These are phyloP conservation scores for Penicillium verhagenii DNA, from an alignment of 495 filamentous ascomycete species.

Conservation along the genomic window DNA sequence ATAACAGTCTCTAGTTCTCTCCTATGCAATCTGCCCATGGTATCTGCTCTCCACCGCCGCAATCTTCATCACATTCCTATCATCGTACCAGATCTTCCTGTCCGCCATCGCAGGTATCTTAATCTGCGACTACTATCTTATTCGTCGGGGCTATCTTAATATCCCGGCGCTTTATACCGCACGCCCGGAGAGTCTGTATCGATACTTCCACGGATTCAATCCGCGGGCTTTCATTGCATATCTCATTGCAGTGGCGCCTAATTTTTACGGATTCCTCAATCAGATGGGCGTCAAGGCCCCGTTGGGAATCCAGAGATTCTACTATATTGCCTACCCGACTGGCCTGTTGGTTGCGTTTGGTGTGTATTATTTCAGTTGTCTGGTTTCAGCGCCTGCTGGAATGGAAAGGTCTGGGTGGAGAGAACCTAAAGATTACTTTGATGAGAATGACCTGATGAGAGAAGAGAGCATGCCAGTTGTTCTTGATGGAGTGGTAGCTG, in stretches of 20 bases:
- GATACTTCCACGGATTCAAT: conserved; percentile 25
- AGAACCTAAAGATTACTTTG: conserved; percentile 35
- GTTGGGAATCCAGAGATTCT: conserved; percentile 27
- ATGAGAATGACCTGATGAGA: conserved; percentile 17
- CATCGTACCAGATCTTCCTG: conserved; percentile 35
- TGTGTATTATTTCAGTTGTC: conserved; percentile 22
- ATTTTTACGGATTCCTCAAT: conserved; percentile 39
- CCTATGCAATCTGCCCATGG: conserved; percentile 18
- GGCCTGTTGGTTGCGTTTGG: conserved; percentile 28
- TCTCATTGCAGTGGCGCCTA: conserved; percentile 14
- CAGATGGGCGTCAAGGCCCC: conserved; percentile 38
- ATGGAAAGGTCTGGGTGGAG: conserved; percentile 29
- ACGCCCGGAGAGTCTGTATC: conserved; percentile 16
- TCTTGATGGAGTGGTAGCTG: neutral
- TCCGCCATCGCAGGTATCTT: conserved; percentile 32
- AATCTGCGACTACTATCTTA: conserved; percentile 34
- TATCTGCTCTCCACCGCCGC: conserved; percentile 29
- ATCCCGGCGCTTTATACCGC: conserved; percentile 29
- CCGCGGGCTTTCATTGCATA: conserved; percentile 22
- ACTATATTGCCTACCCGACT: conserved; percentile 36
- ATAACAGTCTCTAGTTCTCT: conserved; percentile 5
- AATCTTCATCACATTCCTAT: conserved; percentile 33
- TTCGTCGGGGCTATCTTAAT: conserved; percentile 26
- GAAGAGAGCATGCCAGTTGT: neutral
- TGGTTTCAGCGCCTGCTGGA: conserved; percentile 13